A percentile compares a stretch with the other conserved stretches of the same genome.
These are phyloP conservation scores for Penicillium desertorum DNA, from an alignment of 495 filamentous ascomycete species.

Conservation along the genomic window DNA sequence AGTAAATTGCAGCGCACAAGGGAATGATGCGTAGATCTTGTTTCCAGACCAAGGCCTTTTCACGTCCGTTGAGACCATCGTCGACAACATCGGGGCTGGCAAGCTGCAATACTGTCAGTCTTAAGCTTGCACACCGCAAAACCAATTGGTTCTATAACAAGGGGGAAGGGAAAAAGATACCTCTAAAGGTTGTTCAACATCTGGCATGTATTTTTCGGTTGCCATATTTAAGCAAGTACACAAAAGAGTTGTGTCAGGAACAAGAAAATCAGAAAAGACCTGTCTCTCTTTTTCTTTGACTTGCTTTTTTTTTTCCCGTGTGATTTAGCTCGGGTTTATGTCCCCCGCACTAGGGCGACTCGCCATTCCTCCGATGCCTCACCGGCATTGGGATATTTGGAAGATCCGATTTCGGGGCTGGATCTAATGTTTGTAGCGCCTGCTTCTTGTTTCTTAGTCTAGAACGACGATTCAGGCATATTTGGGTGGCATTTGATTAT, in stretches of 20 bases:
- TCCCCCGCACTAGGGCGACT: conserved; percentile 23
- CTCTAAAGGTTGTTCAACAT: conserved; percentile 19
- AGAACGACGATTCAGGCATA: neutral
- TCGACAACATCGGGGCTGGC: conserved; percentile 8
- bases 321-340: conserved; percentile 14
- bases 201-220: conserved; percentile 18
- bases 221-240: conserved; percentile 9
- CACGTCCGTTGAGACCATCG: conserved; percentile 21
- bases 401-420: neutral
- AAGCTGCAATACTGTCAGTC: conserved; percentile 2
- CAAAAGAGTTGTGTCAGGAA: neutral
- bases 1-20: conserved; percentile 57
- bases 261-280: neutral
- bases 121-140: neutral
- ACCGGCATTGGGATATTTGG: neutral
- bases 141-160: neutral
- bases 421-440: neutral
- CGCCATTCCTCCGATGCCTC: conserved; percentile 22
- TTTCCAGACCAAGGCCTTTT: conserved; percentile 52
- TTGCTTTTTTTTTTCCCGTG: conserved; percentile 10
- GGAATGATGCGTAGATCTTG: conserved; percentile 63
- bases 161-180: conserved; percentile 10
- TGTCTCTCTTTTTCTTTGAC: neutral
- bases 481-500: neutral
- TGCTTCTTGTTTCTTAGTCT: neutral